A percentile compares a stretch with the other conserved stretches of the same genome.
phyloP scores from a whole-genome alignment of 352 stramenopile species.

The Globisporangium parvum region DNA sequence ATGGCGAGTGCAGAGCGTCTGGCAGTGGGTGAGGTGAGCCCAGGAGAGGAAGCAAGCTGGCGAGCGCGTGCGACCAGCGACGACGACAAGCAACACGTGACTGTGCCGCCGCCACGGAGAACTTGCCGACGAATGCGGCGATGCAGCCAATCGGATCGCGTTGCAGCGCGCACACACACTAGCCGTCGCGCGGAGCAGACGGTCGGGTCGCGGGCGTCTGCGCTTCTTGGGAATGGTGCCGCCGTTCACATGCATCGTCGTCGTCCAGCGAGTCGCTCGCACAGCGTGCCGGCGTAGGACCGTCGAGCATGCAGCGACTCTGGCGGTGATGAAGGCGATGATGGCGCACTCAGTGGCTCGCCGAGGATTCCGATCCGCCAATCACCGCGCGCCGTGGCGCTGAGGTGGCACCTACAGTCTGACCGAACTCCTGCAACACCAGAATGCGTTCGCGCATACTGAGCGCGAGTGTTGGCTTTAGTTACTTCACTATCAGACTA shows the following conservation, averaged over 20 bases:
- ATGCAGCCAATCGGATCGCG: slow-evolving; percentile 3
- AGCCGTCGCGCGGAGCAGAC: too few relatives aligned
- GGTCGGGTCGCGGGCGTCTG: too few relatives aligned
- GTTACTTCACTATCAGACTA: too few relatives aligned
- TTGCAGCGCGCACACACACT: background rate
- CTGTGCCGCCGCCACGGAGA: background rate
- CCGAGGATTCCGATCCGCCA: background rate
- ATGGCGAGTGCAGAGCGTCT: background rate
- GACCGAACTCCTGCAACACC: too few relatives aligned
- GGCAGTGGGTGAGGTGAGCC: background rate
- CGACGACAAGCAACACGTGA: background rate
- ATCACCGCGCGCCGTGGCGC: background rate
- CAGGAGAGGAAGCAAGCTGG: too few relatives aligned
- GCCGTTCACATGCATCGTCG: background rate
- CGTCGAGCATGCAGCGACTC: too few relatives aligned
- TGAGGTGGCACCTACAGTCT: background rate
- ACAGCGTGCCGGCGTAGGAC: too few relatives aligned
- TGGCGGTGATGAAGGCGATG: background rate
- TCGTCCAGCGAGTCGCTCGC: background rate
- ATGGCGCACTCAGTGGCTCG: background rate
- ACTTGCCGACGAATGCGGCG: background rate
- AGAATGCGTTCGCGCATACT: too few relatives aligned
- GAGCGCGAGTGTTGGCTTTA: too few relatives aligned
- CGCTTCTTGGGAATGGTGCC: too few relatives aligned
- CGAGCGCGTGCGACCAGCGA: too few relatives aligned